Base-by-base conservation (phyloP, 78 protist genomes). In the Dictyostelium brefeldianum region DNA sequence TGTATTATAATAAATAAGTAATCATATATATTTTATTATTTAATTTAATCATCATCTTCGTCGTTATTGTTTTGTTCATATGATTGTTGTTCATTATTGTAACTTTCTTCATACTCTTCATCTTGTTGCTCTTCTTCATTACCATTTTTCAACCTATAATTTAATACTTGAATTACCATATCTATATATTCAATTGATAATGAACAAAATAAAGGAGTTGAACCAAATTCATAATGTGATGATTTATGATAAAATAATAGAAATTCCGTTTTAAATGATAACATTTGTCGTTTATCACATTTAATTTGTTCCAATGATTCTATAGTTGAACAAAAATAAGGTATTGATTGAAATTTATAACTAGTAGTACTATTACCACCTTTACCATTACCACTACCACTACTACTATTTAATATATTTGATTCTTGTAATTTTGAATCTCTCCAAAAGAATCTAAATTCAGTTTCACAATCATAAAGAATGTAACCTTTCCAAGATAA, bases 361-460 rank as follows among this genome's bases (percentile, higher is more conserved):
- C 53, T 81, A 59, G 43, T 36, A 36, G 43, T 3, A 36, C 5
- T 36, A 2, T 1, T 36, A 36, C 2, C 43, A 36, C 43, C 43
- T 3, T 36, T 36, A 36, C 43, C 43, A 36, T 2, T 36, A 36
- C 2, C 43, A 36, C 43, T 2, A 62, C 41, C 18, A 22, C 36
- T n/a, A n/a, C 22, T 57, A n/a, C 67, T 7, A 15, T 15, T 53
- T 53, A 15, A 36, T 62, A 62, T 25, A 12, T 62, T 62, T 62
- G 70, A 62, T 59, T 92, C 96, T 18, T 48, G 9, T 12, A 92
- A 65, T 78, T 92, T 92, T n/a, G 59, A 17, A 27, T 77, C 41
- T 64, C 59, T 81, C 96, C 96, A 93, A 77, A 93, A 93, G 91
- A 83, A 83, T 71, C 97, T 77, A 78, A 95, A 95, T 27, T 95